Evolutionary conservation across 352 stramenopile genomes (phyloP), one percentile per base, ranked within the genome.

Genomic region (Thraustochytrium striatum): DNA sequence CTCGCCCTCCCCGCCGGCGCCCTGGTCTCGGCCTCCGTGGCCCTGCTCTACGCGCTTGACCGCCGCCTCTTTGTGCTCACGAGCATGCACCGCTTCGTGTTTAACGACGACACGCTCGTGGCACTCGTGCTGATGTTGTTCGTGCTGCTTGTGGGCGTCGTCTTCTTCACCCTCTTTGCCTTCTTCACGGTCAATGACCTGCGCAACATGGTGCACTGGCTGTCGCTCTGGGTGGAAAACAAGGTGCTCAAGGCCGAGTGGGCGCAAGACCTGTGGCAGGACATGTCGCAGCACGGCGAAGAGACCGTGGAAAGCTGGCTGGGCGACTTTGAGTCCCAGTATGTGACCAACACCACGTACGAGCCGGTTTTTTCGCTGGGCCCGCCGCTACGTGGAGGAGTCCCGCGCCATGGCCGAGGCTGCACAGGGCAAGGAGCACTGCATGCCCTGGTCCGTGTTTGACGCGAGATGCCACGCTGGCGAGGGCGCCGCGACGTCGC

Each of bases 271-370:
- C 9, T 61, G 19, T 75, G 65, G 65, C n/a, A 39, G 5, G 65
- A 75, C 21, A 30, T 75, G 30, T 13, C 65, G 9, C 32, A 38
- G 30, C 65, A 75, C 39, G 65, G 65, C 39, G 65, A 75, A 28
- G 25, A 75, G 2, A 38, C 65, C 8, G 30, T 75, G 5, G 65
- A 75, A 16, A 8, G 30, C 25, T 75, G 65, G 65, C 65, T 75
- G 3, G 65, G 52, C 25, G 65, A 75, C 30, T 62, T 75, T 39
- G 65, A 75, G 30, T 5, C 30, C 13, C 65, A 75, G 9, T 75
- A 75, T 25, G 52, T 75, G 19, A 61, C 65, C 25, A 75, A 75
- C 30, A 75, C 65, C 16, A 75, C 65, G n/a, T 75, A 38, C 30
- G 65, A 75, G 65, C 65, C 65, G 0, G 65, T 38, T 1, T n/a